Evolutionary conservation across 1,139 yeast species (phyloP).

Genomic region (Geotrichum siamense): DNA sequence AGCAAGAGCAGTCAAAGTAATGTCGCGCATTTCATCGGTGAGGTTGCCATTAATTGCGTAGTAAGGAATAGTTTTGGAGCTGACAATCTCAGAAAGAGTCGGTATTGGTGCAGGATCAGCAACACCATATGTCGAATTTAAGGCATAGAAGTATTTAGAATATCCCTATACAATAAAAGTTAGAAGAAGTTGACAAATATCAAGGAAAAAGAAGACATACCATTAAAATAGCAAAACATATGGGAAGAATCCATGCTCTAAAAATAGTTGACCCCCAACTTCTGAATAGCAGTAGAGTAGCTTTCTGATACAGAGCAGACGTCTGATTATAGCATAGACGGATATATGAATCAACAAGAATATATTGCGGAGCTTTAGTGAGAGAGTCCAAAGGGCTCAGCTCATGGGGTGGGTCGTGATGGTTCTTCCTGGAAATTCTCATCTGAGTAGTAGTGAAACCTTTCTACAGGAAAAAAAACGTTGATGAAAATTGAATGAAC

Average conservation of each 20-base stretch:
- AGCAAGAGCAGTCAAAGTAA: conserved; percentile 28
- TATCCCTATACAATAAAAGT: conserved; percentile 23
- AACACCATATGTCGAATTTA: conserved; percentile 32
- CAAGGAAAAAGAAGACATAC: conserved; percentile 22
- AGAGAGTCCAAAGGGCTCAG: not conserved
- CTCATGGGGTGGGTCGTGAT: too few species aligned
- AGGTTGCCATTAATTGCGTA: conserved; percentile 24
- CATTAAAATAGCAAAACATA: conserved; percentile 31
- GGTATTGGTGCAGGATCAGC: conserved; percentile 27
- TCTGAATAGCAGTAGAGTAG: conserved; percentile 26
- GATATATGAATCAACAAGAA: not conserved
- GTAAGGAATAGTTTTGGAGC: conserved; percentile 28
- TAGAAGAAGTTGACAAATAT: not conserved
- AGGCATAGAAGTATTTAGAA: conserved; percentile 31
- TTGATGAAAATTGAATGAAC: too few species aligned
- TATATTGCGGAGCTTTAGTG: not conserved
- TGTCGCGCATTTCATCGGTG: conserved; percentile 27
- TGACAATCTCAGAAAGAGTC: conserved; percentile 25
- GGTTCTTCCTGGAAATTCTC: too few species aligned
- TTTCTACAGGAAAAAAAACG: too few species aligned
- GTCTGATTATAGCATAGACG: conserved; percentile 17
- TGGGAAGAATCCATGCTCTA: conserved; percentile 32
- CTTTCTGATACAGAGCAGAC: conserved; percentile 25
- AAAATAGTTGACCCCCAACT: conserved; percentile 31
- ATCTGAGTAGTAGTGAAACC: too few species aligned